Evolutionary conservation across 164 flowering plant genomes (phyloP).

Genomic region (Dillenia suffruticosa): DNA sequence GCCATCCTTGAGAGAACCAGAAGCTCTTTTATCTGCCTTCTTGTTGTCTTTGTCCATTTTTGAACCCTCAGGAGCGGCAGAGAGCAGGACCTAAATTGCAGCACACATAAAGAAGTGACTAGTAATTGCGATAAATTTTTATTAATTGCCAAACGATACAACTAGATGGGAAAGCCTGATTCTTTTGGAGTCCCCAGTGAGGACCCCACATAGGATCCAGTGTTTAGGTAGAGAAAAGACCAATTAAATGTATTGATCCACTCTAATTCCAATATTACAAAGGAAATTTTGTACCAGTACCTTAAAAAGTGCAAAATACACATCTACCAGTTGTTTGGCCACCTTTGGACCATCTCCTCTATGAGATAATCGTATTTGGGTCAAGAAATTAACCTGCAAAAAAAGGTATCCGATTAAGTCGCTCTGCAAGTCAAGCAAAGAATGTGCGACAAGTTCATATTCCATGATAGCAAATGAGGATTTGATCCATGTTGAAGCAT

Average conservation of each 20-base stretch:
- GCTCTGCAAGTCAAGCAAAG: not conserved
- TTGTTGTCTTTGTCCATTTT: constrained; percentile 29
- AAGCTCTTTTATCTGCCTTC: constrained; percentile 19
- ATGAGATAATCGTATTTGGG: constrained; percentile 68
- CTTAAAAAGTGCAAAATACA: constrained; percentile 95
- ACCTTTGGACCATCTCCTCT: constrained; percentile 89
- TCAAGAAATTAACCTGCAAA: constrained; percentile 79
- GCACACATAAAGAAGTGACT: no score
- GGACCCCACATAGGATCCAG: no score
- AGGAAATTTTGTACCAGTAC: constrained; percentile 23
- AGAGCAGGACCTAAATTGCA: constrained; percentile 60
- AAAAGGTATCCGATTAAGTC: not conserved
- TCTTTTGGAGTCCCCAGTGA: no score
- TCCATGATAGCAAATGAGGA: no score
- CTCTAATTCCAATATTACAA: no score
- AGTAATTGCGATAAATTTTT: no score
- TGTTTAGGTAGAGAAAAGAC: no score
- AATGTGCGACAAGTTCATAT: no score
- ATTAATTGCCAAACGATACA: no score
- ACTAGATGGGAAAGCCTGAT: no score
- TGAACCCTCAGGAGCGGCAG: constrained; percentile 36
- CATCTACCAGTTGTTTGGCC: constrained; percentile 89
- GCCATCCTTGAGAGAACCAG: constrained; percentile 17
- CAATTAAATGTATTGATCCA: no score
- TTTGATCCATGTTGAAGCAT: no score